These are phyloP conservation scores for Xanthoparmelia taractica DNA, from an alignment of 495 filamentous ascomycete genomes.

Conservation along the genomic window DNA sequence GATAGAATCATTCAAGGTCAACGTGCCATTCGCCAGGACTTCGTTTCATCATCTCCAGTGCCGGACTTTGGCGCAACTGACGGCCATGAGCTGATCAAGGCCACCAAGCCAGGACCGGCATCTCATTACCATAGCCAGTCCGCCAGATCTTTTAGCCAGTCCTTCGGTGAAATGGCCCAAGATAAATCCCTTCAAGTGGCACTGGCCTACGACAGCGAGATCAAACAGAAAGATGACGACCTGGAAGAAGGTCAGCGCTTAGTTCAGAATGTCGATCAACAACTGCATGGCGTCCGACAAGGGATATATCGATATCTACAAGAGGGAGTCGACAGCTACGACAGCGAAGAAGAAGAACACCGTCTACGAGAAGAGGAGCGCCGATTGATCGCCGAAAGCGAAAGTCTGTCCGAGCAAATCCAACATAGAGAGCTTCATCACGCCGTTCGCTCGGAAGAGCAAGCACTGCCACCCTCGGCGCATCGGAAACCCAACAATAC, in stretches of 20 bases:
- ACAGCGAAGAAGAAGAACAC: conserved; percentile 13
- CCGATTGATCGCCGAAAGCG: background rate
- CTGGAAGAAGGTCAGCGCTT: conserved; percentile 20
- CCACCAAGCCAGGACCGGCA: conserved; percentile 3
- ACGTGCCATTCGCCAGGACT: conserved; percentile 12
- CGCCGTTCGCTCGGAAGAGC: conserved; percentile 20
- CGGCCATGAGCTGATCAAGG: conserved; percentile 9
- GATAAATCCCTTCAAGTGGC: conserved; percentile 22
- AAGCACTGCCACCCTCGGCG: conserved; percentile 13
- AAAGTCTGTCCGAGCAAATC: conserved; percentile 22
- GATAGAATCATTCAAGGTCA: conserved; percentile 55
- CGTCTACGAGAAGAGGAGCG: conserved; percentile 13
- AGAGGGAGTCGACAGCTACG: conserved; percentile 7
- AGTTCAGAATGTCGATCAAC: conserved; percentile 7
- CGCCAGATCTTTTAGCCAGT: conserved; percentile 24
- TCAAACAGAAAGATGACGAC: conserved; percentile 22
- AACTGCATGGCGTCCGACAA: conserved; percentile 17
- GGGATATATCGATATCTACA: conserved; percentile 8
- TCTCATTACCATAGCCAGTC: conserved; percentile 22
- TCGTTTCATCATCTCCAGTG: conserved; percentile 24
- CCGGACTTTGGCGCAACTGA: conserved; percentile 11
- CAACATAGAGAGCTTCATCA: conserved; percentile 24
- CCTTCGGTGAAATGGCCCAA: conserved; percentile 18
- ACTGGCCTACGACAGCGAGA: conserved; percentile 22
- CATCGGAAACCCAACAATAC: conserved; percentile 6